These are phyloP conservation scores for Stachybotrys echinatus DNA, from an alignment of 2,329 filamentous ascomycete species.

Conservation along the genomic window DNA sequence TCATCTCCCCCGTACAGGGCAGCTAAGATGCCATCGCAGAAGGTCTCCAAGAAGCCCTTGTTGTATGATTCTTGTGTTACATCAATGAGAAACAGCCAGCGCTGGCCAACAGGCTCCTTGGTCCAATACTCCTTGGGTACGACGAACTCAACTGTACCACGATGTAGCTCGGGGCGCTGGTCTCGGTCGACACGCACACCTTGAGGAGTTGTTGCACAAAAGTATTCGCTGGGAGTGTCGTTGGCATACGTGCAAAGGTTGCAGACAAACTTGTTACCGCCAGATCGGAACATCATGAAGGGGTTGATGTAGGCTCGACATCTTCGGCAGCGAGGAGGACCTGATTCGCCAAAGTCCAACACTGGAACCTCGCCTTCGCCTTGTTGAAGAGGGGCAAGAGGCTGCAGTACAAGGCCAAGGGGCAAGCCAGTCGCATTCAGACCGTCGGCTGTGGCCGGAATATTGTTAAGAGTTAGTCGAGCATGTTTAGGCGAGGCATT, in stretches of 20 bases:
- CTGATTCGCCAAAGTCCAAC: constrained; percentile 86
- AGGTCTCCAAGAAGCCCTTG: constrained; percentile 83
- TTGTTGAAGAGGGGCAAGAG: constrained; percentile 73
- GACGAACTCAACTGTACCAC: constrained; percentile 91
- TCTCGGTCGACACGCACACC: constrained; percentile 84
- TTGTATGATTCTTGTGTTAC: constrained; percentile 88
- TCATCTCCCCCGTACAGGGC: constrained; percentile 73
- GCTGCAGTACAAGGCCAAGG: constrained; percentile 83
- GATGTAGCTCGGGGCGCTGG: constrained; percentile 81
- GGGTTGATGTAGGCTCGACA: constrained; percentile 98
- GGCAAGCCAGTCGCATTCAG: constrained; percentile 77
- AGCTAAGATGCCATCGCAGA: constrained; percentile 81
- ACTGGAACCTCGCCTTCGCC: constrained; percentile 87
- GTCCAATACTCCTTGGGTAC: constrained; percentile 99
- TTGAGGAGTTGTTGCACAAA: constrained; percentile 81
- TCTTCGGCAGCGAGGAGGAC: constrained; percentile 84
- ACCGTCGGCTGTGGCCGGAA: constrained; percentile 77
- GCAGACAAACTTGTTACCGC: constrained; percentile 94
- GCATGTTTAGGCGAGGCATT: constrained; percentile 95
- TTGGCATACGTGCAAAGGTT: constrained; percentile 98
- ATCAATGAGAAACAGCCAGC: constrained; percentile 89
- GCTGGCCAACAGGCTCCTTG: constrained; percentile 81
- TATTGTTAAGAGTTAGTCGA: constrained; percentile 87
- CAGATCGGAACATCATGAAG: constrained; percentile 94
- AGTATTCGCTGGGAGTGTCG: constrained; percentile 88